phyloP scores from a whole-genome alignment of 2,329 filamentous ascomycete species.

The Colletotrichum sp. region DNA sequence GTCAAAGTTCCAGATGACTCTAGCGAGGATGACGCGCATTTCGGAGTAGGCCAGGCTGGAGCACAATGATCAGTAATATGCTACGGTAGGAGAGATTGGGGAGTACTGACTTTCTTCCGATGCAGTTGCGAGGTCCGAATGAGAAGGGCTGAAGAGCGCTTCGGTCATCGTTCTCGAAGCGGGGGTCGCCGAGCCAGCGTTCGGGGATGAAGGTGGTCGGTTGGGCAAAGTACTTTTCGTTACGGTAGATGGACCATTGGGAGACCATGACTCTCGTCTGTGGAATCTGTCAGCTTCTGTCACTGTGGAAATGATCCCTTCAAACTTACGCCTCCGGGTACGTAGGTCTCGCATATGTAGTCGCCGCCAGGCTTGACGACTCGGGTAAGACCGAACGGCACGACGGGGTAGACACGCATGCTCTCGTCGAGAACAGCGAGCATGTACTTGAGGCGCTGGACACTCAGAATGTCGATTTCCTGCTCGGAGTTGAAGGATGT shows the following conservation, averaged over 20 bases:
- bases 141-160: constrained; percentile 53
- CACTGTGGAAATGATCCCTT: neutral
- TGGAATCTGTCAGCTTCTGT: neutral
- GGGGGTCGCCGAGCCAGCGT: constrained; percentile 35
- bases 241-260: constrained; percentile 26
- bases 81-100: neutral
- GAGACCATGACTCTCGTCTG: constrained; percentile 41
- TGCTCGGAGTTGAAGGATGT: constrained; percentile 35
- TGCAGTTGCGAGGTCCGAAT: constrained; percentile 53
- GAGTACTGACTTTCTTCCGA: constrained; percentile 49
- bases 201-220: constrained; percentile 50
- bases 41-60: constrained; percentile 49
- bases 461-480: constrained; percentile 40
- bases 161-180: constrained; percentile 26
- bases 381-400: constrained; percentile 28
- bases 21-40: constrained; percentile 52
- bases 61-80: neutral
- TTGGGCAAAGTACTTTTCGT: constrained; percentile 42
- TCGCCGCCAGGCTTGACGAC: constrained; percentile 35
- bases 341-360: constrained; percentile 31
- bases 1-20: constrained; percentile 52
- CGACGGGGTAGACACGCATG: constrained; percentile 39
- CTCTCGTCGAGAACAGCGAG: constrained; percentile 45
- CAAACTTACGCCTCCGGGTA: constrained; percentile 39
- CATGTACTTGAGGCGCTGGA: constrained; percentile 40